Percentiles rank a stretch among this genome's conserved stretches.
phyloP scores from a whole-genome alignment of 306 rosid species.

The Oemleria cerasiformis region DNA sequence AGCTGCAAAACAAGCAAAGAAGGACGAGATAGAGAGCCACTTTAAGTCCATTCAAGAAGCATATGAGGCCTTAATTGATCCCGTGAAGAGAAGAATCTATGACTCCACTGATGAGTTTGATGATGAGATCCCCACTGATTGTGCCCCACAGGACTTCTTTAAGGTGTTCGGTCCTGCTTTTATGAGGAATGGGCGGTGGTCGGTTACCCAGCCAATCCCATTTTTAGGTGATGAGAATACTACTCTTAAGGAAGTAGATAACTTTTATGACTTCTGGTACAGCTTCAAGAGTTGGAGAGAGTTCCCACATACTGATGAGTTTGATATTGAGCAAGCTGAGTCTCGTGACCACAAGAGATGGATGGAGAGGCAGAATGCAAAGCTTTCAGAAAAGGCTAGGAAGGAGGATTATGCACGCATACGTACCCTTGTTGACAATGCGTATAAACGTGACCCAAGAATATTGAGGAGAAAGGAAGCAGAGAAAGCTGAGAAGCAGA shows the following conservation, averaged over 20 bases:
- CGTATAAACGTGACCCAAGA: conserved; percentile 90
- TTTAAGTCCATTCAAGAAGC: conserved; percentile 94
- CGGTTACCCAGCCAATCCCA: conserved; percentile 74
- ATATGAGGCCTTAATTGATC: conserved; percentile 76
- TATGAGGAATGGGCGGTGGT: conserved; percentile 96
- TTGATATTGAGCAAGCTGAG: conserved; percentile 95
- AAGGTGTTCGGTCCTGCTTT: conserved; percentile 95
- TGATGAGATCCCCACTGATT: conserved; percentile 90
- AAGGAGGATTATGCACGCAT: conserved; percentile 88
- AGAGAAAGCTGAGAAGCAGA: conserved; percentile 83
- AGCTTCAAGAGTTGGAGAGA: conserved; percentile 94
- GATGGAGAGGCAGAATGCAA: conserved; percentile 99
- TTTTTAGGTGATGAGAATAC: conserved; percentile 80
- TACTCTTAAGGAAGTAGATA: conserved; percentile 63
- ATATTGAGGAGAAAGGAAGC: conserved; percentile 82
- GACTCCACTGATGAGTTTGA: conserved; percentile 99
- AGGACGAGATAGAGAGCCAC: conserved; percentile 82
- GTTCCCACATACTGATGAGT: conserved; percentile 96
- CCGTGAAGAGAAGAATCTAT: conserved; percentile 83
- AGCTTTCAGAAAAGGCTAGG: conserved; percentile 87
- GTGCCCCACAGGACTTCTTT: conserved; percentile 88
- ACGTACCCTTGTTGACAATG: conserved; percentile 88
- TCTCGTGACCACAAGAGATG: conserved; percentile 94
- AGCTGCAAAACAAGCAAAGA: conserved; percentile 74
- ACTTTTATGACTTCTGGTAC: conserved; percentile 90